Base-by-base conservation (phyloP, 164 flowering plant species). In the Nymphaea colorata region DNA sequence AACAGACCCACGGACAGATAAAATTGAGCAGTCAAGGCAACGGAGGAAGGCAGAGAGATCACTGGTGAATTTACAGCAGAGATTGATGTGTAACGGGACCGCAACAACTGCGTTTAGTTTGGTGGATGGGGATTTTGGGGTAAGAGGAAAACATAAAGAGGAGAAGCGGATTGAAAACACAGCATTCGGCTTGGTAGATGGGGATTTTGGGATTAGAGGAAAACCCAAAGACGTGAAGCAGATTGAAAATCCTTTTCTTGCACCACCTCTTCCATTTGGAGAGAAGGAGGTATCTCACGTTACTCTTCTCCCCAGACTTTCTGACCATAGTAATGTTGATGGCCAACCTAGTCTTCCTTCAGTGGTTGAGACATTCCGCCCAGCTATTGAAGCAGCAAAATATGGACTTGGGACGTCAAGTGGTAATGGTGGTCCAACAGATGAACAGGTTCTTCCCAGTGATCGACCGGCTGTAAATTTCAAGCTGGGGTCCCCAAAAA, bases 41-140 rank as follows among this genome's bases (percentile, higher is more conserved):
- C 68, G 90, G 68, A 83, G 96, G 74, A 95, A 87, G 83, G 99
- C 93, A 0, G 99, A 92, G 76, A 79, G 86, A 68, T 89, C 99
- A 44, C 80, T 95, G 83, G 81, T 92, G 83, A 87, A 80, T 78
- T 80, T 95, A 80, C 98, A 89, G 82, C 87, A 90, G 80, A 70
- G 93, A 69, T 74, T 95, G 80, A 66, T 83, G 45, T 71, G 70
- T 65, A 78, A 71, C 80, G 86, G 78, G 41, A 62, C 85, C 1
- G 71, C 72, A 17, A 74, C 64, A 61, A 65, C 75, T 2, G 36
- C 36, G 36, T 25, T 25, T 25, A 25, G 36, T 25, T 25, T 25
- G 36, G 36, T 25, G 36, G 36, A 25, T 25, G 36, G 36, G 36
- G 36, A 25, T 25, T 25, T 25, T 25, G 36, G 36, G 1, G 36